phyloP scores from a whole-genome alignment of 371 early-diverging fungal genomes.

The Coemansia sp. region DNA sequence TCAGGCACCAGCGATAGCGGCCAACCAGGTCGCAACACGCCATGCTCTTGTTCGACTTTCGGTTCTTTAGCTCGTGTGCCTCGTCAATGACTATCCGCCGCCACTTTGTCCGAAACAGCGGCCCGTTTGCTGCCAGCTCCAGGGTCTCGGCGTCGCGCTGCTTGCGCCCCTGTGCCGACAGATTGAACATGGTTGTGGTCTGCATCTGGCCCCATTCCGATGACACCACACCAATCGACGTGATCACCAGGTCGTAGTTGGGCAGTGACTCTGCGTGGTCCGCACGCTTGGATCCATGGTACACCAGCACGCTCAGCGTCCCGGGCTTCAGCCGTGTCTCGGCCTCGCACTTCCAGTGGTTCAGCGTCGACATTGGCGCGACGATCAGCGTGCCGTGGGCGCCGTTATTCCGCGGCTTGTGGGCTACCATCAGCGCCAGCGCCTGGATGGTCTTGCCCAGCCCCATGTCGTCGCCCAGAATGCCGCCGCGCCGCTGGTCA shows the following conservation, averaged over 20 bases:
- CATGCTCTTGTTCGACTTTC: slow-evolving; percentile 58
- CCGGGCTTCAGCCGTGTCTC: slow-evolving; percentile 55
- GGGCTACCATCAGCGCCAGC: slow-evolving; percentile 31
- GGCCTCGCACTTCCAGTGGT: slow-evolving; percentile 70
- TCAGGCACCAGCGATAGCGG: slow-evolving; percentile 75
- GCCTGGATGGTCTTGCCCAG: slow-evolving; percentile 75
- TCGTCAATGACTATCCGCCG: slow-evolving; percentile 78
- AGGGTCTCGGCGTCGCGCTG: slow-evolving; percentile 4
- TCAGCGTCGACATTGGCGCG: slow-evolving; percentile 63
- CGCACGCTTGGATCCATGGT: slow-evolving; percentile 58
- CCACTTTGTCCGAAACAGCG: slow-evolving; percentile 57
- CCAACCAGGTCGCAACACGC: slow-evolving; percentile 60
- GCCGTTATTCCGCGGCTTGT: background rate
- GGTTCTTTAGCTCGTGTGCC: slow-evolving; percentile 80
- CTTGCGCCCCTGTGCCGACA: slow-evolving; percentile 13
- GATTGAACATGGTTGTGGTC: background rate
- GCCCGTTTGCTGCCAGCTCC: slow-evolving; percentile 28
- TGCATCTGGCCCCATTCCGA: slow-evolving; percentile 44
- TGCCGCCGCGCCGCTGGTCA: slow-evolving; percentile 60
- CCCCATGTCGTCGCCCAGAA: slow-evolving; percentile 80
- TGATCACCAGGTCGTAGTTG: slow-evolving; percentile 69
- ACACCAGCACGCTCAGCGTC: slow-evolving; percentile 57
- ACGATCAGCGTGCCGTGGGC: slow-evolving; percentile 61
- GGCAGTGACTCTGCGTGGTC: slow-evolving; percentile 51
- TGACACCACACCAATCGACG: slow-evolving; percentile 67